Conservation (phyloP, 345 rosid species). For the Eucalyptus melliodora region DNA sequence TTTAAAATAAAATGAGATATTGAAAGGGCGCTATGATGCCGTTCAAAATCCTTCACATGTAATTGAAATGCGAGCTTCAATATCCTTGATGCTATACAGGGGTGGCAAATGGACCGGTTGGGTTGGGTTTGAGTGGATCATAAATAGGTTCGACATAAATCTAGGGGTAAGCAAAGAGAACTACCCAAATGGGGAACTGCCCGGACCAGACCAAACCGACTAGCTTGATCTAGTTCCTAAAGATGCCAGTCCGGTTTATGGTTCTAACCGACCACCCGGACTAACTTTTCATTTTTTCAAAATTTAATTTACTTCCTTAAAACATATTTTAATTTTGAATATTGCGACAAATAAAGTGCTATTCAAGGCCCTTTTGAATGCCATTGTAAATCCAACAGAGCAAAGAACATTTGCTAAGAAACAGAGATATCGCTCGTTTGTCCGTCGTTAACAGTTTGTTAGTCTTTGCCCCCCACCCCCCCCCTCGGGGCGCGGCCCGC, state of each 20-base stretch:
- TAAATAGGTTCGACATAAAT: too few species aligned
- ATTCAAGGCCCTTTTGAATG: too few species aligned
- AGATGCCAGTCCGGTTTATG: fast-evolving
- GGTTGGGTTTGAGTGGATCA: too few species aligned
- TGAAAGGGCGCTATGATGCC: not conserved
- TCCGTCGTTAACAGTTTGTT: fast-evolving
- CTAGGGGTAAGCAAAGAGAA: too few species aligned
- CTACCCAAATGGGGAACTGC: fast-evolving
- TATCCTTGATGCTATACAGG: not conserved
- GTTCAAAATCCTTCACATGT: not conserved
- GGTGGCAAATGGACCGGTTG: too few species aligned
- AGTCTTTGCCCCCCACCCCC: fast-evolving
- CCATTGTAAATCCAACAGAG: too few species aligned
- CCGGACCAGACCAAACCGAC: fast-evolving
- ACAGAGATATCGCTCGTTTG: fast-evolving
- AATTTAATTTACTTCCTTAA: too few species aligned
- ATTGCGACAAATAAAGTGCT: too few species aligned
- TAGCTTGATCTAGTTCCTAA: fast-evolving
- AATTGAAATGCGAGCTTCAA: fast-evolving
- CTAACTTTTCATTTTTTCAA: too few species aligned
- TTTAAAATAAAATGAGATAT: not conserved
- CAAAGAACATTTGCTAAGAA: too few species aligned
- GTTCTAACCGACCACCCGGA: fast-evolving
- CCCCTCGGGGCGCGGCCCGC: too few species aligned
- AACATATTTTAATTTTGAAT: too few species aligned